Conservation (phyloP, 106 monocot species). For the Chionographis japonica region DNA sequence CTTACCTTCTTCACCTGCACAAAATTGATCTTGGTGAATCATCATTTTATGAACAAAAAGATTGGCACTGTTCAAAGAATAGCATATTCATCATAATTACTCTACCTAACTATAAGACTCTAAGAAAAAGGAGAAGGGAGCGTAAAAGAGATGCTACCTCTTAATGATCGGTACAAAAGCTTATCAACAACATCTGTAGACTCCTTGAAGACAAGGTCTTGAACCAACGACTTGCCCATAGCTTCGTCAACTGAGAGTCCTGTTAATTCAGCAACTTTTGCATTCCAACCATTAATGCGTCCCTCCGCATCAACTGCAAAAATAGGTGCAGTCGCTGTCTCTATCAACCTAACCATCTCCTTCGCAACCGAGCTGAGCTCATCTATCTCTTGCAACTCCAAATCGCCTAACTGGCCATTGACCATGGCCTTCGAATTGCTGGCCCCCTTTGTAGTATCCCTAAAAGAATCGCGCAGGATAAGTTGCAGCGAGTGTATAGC, state of each 20-base stretch:
- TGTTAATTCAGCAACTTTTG: slow-evolving; percentile 77
- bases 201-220: slow-evolving; percentile 82
- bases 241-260: slow-evolving; percentile 77
- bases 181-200: slow-evolving; percentile 55
- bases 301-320: slow-evolving; percentile 85
- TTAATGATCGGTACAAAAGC: slow-evolving; percentile 60
- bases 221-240: slow-evolving; percentile 83
- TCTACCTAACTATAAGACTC: background rate
- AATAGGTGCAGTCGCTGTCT: slow-evolving; percentile 87
- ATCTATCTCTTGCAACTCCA: slow-evolving; percentile 80
- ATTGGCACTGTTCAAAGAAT: too few relatives aligned
- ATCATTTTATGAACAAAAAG: background rate
- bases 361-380: slow-evolving; percentile 88
- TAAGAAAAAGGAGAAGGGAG: background rate
- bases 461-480: slow-evolving; percentile 87
- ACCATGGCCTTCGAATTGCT: slow-evolving; percentile 52
- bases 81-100: background rate
- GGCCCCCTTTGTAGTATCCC: slow-evolving; percentile 32
- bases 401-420: slow-evolving; percentile 36
- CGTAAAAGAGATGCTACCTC: slow-evolving; percentile 29
- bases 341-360: slow-evolving; percentile 96
- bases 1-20: slow-evolving; percentile 92
- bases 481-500: slow-evolving; percentile 92
- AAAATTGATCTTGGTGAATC: slow-evolving; percentile 11
- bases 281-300: slow-evolving; percentile 89